phyloP scores from a whole-genome alignment of 331 rosid species.

The Dryas integrifolia region DNA sequence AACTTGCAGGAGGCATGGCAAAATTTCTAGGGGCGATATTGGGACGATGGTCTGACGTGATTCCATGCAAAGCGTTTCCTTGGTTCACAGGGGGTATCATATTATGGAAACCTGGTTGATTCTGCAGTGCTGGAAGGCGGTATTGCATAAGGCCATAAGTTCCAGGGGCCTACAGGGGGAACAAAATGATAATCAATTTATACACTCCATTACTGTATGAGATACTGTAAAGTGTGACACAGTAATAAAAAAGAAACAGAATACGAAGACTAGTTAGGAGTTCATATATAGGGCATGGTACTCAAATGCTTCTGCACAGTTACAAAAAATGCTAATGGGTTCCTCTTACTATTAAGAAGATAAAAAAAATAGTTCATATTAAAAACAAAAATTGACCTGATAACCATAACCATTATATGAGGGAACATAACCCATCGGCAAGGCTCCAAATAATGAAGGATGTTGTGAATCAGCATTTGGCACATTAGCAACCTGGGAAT shows the following conservation, averaged over 20 bases:
- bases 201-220: constrained; percentile 6
- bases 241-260: not conserved
- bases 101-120: constrained; percentile 84
- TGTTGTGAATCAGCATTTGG: constrained; percentile 70
- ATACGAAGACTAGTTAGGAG: not conserved
- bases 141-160: constrained; percentile 83
- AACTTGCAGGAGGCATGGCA: constrained; percentile 65
- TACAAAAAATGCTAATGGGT: constrained; percentile 3
- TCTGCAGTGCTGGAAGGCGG: constrained; percentile 87
- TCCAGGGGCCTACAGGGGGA: constrained; percentile 68
- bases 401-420: constrained; percentile 90
- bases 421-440: constrained; percentile 87
- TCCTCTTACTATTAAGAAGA: not conserved
- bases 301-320: not conserved
- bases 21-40: constrained; percentile 69
- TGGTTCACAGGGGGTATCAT: constrained; percentile 79
- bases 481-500: constrained; percentile 68
- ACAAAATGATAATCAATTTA: constrained; percentile 22
- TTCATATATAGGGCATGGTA: constrained; percentile 1
- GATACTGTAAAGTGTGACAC: not conserved
- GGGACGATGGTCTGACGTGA: constrained; percentile 60
- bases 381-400: constrained; percentile 55
- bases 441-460: constrained; percentile 84
- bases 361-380: not conserved
- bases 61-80: constrained; percentile 66